These are phyloP conservation scores for Pyricularia pennisetigena DNA, from an alignment of 2,329 filamentous ascomycete genomes.

Conservation along the genomic window DNA sequence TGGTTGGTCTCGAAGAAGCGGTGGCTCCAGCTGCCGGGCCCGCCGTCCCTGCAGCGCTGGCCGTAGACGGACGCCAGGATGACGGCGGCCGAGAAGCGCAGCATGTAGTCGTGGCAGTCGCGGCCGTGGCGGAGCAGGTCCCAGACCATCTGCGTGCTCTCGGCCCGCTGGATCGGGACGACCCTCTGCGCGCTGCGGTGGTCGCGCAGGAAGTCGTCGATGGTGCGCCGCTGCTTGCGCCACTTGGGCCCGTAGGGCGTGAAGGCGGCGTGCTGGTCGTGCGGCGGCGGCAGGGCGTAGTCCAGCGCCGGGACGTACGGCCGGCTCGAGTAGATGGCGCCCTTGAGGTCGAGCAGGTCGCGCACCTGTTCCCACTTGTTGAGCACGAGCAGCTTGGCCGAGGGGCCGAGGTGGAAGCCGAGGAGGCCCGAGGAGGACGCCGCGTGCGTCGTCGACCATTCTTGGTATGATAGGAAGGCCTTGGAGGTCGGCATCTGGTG, in stretches of 20 bases:
- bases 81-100: conserved; percentile 23
- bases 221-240: conserved; percentile 2
- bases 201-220: conserved; percentile 21
- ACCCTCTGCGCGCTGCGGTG: conserved; percentile 26
- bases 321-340: conserved; percentile 21
- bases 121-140: conserved; percentile 27
- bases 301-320: conserved; percentile 11
- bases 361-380: conserved; percentile 31
- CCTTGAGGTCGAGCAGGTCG: conserved; percentile 34
- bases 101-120: conserved; percentile 5
- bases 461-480: conserved; percentile 28
- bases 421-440: conserved; percentile 12
- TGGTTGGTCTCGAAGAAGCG: not conserved
- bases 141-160: conserved; percentile 31
- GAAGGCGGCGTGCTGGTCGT: not conserved
- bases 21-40: not conserved
- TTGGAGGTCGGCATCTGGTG: conserved; percentile 15
- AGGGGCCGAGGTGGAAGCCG: not conserved
- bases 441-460: conserved; percentile 34
- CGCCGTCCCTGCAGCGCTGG: conserved; percentile 23
- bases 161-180: conserved; percentile 35
- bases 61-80: conserved; percentile 33
- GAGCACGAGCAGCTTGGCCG: conserved; percentile 21
- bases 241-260: not conserved
- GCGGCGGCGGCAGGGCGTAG: not conserved